Percentiles rank a stretch among this genome's conserved stretches.
phyloP scores from a whole-genome alignment of 2,329 filamentous ascomycete species.

The Sclerotinia minor region DNA sequence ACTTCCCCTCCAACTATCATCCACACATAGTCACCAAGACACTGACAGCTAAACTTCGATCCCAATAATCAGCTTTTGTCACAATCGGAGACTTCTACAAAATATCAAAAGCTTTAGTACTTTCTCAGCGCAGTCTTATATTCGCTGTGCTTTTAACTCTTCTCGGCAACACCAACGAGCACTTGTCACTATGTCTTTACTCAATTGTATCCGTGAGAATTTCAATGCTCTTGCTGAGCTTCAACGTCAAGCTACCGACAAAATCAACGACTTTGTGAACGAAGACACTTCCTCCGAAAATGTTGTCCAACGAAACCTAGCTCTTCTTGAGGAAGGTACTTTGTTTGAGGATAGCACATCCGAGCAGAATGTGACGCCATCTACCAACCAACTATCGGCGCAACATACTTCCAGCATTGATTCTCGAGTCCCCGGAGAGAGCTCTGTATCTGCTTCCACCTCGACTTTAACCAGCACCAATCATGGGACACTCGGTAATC shows the following conservation, averaged over 20 bases:
- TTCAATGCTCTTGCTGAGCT: not conserved
- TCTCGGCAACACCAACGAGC: not conserved
- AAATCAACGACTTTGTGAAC: not conserved
- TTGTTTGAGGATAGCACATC: not conserved
- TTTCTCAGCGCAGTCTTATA: not conserved
- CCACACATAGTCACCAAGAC: not conserved
- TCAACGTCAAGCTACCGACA: not conserved
- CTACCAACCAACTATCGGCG: not conserved
- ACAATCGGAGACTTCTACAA: not conserved
- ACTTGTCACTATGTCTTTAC: not conserved
- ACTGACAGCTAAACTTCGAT: not conserved
- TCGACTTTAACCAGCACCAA: not conserved
- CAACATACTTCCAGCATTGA: not conserved
- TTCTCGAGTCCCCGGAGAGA: not conserved
- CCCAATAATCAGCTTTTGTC: not conserved
- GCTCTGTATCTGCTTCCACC: not conserved
- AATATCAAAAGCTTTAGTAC: not conserved
- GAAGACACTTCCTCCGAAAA: not conserved
- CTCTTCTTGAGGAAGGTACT: rapidly evolving
- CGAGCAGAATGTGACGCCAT: not conserved
- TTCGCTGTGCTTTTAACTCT: too few relatives aligned
- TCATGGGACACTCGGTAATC: not conserved
- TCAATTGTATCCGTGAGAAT: not conserved
- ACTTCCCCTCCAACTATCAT: too few relatives aligned
- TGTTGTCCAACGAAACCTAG: not conserved